These are phyloP conservation scores for Hyparrhenia diplandra DNA, from an alignment of 176 grass and related monocot species.

Conservation along the genomic window DNA sequence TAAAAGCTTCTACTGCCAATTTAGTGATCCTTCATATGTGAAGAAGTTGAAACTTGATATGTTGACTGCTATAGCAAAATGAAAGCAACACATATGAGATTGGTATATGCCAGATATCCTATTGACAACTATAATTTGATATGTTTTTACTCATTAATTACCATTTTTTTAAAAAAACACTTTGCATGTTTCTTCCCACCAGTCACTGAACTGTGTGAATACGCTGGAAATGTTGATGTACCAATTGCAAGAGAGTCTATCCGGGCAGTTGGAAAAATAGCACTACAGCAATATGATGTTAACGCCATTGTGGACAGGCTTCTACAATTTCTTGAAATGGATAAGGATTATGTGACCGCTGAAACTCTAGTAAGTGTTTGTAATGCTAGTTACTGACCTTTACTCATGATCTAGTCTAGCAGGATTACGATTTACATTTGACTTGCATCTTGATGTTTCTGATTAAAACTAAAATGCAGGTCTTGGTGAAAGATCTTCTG, in stretches of 20 bases:
- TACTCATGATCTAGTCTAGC: background rate
- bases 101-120: constrained; percentile 48
- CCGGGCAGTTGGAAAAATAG: constrained; percentile 97
- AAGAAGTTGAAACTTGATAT: constrained; percentile 99
- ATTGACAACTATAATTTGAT: constrained; percentile 10
- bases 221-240: constrained; percentile 96
- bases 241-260: constrained; percentile 97
- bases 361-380: constrained; percentile 80
- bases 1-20: constrained; percentile 99
- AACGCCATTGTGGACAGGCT: constrained; percentile 98
- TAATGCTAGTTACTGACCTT: constrained; percentile 10
- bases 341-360: constrained; percentile 98
- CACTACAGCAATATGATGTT: constrained; percentile 96
- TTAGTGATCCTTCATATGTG: constrained; percentile 94
- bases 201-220: constrained; percentile 99
- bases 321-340: constrained; percentile 99
- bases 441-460: constrained; percentile 5
- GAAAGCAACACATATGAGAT: constrained; percentile 99
- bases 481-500: constrained; percentile 98
- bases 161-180: constrained; percentile 2
- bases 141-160: constrained; percentile 26
- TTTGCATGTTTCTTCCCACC: constrained; percentile 17
- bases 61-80: constrained; percentile 98
- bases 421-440: background rate
- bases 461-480: constrained; percentile 44